Conservation (phyloP, 2,329 filamentous ascomycete species). For the Amylocarpus encephaloides region DNA sequence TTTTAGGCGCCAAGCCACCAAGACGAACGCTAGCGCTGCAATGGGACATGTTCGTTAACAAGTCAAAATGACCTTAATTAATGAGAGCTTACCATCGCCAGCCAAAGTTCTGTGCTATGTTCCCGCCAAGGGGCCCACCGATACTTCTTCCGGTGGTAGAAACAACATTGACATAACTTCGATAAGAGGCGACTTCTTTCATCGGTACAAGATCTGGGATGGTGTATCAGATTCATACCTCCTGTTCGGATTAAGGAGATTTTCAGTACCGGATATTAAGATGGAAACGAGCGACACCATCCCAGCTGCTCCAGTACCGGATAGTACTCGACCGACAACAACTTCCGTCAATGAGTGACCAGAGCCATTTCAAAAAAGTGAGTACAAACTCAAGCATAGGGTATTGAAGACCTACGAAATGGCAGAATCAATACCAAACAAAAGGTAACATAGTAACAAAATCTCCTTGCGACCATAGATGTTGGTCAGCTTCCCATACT, state of each 20-base stretch:
- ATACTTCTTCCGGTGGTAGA: slow-evolving; percentile 45
- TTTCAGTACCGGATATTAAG: slow-evolving; percentile 41
- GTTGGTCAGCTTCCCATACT: slow-evolving; percentile 47
- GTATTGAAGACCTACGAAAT: slow-evolving; percentile 35
- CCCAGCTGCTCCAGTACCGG: slow-evolving; percentile 45
- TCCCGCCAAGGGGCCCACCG: slow-evolving; percentile 48
- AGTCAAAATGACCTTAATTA: not conserved
- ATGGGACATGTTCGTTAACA: slow-evolving; percentile 40
- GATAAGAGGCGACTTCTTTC: slow-evolving; percentile 47
- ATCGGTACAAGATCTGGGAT: slow-evolving; percentile 43
- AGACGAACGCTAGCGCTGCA: slow-evolving; percentile 41
- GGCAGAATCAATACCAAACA: slow-evolving; percentile 41
- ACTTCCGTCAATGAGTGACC: slow-evolving; percentile 43
- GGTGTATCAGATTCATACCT: not conserved
- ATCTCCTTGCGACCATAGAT: slow-evolving; percentile 50
- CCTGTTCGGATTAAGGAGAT: not conserved
- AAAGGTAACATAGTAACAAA: slow-evolving; percentile 42
- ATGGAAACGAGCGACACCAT: slow-evolving; percentile 46
- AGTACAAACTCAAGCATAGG: not conserved
- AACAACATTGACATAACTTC: slow-evolving; percentile 47
- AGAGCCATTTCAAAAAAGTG: slow-evolving; percentile 37
- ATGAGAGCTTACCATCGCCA: slow-evolving; percentile 44
- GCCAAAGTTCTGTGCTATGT: slow-evolving; percentile 45
- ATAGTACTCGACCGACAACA: slow-evolving; percentile 45
- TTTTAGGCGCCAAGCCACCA: slow-evolving; percentile 35